Conservation (phyloP, 78 protist genomes). For the Tieghemostelium lacteum region DNA sequence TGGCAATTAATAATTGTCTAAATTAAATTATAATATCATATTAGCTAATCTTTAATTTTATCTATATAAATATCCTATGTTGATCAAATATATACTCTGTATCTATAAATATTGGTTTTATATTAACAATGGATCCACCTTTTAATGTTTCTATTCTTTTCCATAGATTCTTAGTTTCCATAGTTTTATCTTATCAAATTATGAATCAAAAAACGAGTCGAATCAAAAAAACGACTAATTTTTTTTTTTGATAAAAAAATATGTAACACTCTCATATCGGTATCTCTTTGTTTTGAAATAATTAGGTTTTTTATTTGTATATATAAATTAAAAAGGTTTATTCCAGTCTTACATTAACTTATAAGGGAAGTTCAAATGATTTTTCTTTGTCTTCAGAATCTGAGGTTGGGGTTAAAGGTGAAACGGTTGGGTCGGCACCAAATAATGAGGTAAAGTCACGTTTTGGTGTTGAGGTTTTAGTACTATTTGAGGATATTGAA, state of each 20-base stretch:
- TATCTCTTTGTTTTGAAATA: too few relatives aligned
- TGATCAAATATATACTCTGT: background rate
- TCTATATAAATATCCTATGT: background rate
- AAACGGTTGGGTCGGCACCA: constrained; percentile 51
- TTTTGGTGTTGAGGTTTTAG: constrained; percentile 1
- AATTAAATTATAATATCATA: background rate
- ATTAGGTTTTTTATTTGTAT: too few relatives aligned
- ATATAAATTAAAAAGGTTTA: too few relatives aligned
- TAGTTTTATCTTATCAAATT: too few relatives aligned
- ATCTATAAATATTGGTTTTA: constrained; percentile 16
- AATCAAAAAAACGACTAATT: too few relatives aligned
- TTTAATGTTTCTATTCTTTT: too few relatives aligned
- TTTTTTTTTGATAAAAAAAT: too few relatives aligned
- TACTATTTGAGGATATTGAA: background rate
- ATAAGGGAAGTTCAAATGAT: background rate
- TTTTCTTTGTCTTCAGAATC: background rate
- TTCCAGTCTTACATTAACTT: too few relatives aligned
- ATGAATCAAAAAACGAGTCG: too few relatives aligned
- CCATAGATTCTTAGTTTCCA: too few relatives aligned
- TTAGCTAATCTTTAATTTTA: background rate
- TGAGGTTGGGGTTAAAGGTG: background rate
- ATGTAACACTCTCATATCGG: too few relatives aligned
- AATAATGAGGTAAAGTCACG: constrained; percentile 66
- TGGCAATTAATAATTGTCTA: constrained; percentile 3
- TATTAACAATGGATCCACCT: constrained; percentile 22